These are phyloP conservation scores for Hericium erinaceus DNA, from an alignment of 768 basidiomycete species.

Conservation along the genomic window DNA sequence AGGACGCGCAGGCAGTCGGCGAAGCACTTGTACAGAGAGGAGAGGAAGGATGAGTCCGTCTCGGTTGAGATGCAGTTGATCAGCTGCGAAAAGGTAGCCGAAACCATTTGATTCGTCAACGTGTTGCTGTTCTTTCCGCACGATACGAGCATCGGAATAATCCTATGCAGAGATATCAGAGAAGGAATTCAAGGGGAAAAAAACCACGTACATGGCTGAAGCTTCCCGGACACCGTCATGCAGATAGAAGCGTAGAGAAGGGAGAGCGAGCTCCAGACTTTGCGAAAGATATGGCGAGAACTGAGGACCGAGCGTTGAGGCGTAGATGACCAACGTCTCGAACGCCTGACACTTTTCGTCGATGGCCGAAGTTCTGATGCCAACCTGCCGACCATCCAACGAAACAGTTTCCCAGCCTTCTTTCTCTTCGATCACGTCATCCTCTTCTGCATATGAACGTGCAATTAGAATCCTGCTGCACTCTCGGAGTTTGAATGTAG, in stretches of 20 bases:
- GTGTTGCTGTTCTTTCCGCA: constrained; percentile 60
- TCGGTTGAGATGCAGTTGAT: constrained; percentile 58
- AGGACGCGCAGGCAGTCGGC: constrained; percentile 51
- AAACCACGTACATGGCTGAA: constrained; percentile 50
- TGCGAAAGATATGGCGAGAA: constrained; percentile 71
- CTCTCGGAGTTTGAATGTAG: background rate
- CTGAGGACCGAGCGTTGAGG: constrained; percentile 51
- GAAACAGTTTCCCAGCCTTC: constrained; percentile 76
- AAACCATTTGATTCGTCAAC: constrained; percentile 59
- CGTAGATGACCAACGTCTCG: constrained; percentile 78
- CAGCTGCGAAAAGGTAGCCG: constrained; percentile 49
- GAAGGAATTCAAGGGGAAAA: background rate
- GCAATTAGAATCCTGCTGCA: background rate
- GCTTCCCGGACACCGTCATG: constrained; percentile 82
- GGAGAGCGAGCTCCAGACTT: constrained; percentile 62
- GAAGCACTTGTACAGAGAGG: constrained; percentile 66
- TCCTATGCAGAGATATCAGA: constrained; percentile 28
- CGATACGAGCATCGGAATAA: constrained; percentile 60
- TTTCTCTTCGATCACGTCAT: constrained; percentile 43
- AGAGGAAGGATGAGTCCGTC: constrained; percentile 66
- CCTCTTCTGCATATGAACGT: constrained; percentile 33
- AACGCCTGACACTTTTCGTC: constrained; percentile 87
- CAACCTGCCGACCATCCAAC: constrained; percentile 69
- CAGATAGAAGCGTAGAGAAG: constrained; percentile 66
- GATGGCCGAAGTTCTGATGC: constrained; percentile 70